Conservation (phyloP, 164 flowering plant genomes). For the Piper longum region DNA sequence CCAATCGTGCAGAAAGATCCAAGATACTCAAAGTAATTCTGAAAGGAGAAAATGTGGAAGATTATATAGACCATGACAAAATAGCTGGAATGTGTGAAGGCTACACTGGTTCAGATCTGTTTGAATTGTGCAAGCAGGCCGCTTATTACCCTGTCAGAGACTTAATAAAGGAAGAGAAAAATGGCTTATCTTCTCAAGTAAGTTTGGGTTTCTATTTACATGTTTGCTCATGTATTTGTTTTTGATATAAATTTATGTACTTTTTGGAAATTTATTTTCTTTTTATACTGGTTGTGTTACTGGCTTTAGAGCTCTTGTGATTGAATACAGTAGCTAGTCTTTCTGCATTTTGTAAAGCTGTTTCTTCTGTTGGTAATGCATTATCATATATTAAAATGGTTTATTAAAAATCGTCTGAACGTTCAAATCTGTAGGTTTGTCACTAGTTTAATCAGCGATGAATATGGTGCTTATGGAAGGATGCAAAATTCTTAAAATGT, state of each 20-base stretch:
- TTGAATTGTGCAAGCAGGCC: slow-evolving; percentile 94
- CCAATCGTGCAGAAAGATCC: slow-evolving; percentile 61
- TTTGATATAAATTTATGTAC: background rate
- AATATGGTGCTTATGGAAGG: too few relatives aligned
- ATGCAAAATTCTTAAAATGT: too few relatives aligned
- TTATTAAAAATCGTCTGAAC: too few relatives aligned
- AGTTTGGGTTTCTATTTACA: slow-evolving; percentile 21
- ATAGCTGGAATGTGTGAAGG: slow-evolving; percentile 72
- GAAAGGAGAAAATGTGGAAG: slow-evolving; percentile 72
- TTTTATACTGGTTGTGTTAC: too few relatives aligned
- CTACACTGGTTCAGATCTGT: slow-evolving; percentile 91
- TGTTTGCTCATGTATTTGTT: background rate
- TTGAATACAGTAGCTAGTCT: too few relatives aligned
- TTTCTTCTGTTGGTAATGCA: too few relatives aligned
- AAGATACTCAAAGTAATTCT: slow-evolving; percentile 68
- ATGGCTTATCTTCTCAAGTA: slow-evolving; percentile 40
- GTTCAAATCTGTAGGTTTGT: too few relatives aligned
- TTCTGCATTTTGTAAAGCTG: too few relatives aligned
- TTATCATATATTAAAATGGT: too few relatives aligned
- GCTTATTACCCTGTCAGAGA: slow-evolving; percentile 92
- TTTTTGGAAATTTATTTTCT: too few relatives aligned
- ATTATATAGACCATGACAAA: slow-evolving; percentile 45
- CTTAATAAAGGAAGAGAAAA: slow-evolving; percentile 55
- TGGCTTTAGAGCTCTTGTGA: too few relatives aligned
- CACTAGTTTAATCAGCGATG: too few relatives aligned